Conservation (phyloP, 768 basidiomycete species). For the Hericium rajendrae region DNA sequence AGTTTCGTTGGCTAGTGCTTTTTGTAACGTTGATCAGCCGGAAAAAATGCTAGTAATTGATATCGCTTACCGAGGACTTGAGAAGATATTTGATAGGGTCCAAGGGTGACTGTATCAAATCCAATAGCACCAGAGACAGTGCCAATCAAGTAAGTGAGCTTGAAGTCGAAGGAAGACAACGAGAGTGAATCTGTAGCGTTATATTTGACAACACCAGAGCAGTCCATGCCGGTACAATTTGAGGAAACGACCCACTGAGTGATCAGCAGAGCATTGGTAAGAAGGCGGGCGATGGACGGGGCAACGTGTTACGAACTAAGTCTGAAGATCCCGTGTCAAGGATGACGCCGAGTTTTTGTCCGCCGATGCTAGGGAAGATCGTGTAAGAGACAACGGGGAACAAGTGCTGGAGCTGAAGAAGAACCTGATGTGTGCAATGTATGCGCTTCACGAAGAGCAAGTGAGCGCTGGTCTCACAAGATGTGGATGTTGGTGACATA, state of each 20-base stretch:
- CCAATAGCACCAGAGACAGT: slow-evolving; percentile 37
- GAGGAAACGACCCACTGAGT: slow-evolving; percentile 1
- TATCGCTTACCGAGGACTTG: slow-evolving; percentile 37
- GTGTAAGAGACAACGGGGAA: background rate
- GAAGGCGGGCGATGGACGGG: background rate
- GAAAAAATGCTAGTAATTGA: background rate
- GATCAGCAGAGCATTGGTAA: background rate
- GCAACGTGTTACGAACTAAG: slow-evolving; percentile 26
- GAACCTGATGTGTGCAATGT: slow-evolving; percentile 30
- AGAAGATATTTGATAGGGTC: slow-evolving; percentile 32
- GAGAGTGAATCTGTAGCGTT: slow-evolving; percentile 22
- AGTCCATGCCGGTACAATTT: slow-evolving; percentile 28
- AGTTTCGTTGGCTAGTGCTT: slow-evolving; percentile 38
- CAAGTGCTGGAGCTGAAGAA: background rate
- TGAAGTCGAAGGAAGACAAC: slow-evolving; percentile 28
- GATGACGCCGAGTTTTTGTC: slow-evolving; percentile 34
- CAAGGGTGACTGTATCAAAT: slow-evolving; percentile 37
- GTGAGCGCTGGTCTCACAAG: background rate
- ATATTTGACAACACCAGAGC: slow-evolving; percentile 34
- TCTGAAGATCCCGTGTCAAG: slow-evolving; percentile 54
- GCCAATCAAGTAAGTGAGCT: slow-evolving; percentile 40
- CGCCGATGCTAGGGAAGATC: slow-evolving; percentile 26
- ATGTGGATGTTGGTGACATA: slow-evolving; percentile 11
- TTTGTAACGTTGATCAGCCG: background rate
- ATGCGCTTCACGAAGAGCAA: slow-evolving; percentile 23